Evolutionary conservation across 2,329 filamentous ascomycete genomes (phyloP).

Genomic region (Dothiorella sarmentorum): DNA sequence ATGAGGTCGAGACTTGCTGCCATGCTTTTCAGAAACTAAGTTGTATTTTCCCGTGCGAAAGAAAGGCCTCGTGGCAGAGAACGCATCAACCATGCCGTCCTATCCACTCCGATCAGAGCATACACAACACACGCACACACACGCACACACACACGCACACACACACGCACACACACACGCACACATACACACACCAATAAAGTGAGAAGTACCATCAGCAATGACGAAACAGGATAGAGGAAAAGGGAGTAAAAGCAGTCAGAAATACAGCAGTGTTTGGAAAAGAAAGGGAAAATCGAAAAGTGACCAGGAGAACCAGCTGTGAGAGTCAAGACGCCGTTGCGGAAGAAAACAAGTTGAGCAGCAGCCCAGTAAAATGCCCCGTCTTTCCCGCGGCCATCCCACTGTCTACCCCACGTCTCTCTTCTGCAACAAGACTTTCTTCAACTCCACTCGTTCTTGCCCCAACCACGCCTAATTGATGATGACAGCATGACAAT

Average conservation of each 20-base stretch:
- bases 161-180: too few relatives aligned
- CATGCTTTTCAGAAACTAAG: not conserved
- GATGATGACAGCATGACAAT: conserved; percentile 14
- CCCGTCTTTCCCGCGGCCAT: conserved; percentile 2
- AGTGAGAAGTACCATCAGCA: conserved; percentile 2
- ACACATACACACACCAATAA: conserved; percentile 10
- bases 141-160: too few relatives aligned
- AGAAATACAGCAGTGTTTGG: conserved; percentile 16
- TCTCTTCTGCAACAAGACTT: not conserved
- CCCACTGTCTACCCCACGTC: not conserved
- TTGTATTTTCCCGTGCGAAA: conserved; percentile 10
- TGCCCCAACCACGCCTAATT: conserved; percentile 1
- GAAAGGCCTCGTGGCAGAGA: not conserved
- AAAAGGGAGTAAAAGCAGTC: conserved; percentile 8
- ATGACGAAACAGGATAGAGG: conserved; percentile 7
- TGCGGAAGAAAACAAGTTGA: not conserved
- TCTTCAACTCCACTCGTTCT: conserved; percentile 1
- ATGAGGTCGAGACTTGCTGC: not conserved
- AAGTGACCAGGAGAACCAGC: not conserved
- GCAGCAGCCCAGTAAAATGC: conserved; percentile 12
- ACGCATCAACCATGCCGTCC: not conserved
- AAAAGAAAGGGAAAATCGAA: conserved; percentile 9
- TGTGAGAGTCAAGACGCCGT: not conserved
- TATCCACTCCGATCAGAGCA: conserved; percentile 13
- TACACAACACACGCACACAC: too few relatives aligned